Base-by-base conservation (phyloP, 192 early-diverging fungal species). In the Coemansia sp. region DNA sequence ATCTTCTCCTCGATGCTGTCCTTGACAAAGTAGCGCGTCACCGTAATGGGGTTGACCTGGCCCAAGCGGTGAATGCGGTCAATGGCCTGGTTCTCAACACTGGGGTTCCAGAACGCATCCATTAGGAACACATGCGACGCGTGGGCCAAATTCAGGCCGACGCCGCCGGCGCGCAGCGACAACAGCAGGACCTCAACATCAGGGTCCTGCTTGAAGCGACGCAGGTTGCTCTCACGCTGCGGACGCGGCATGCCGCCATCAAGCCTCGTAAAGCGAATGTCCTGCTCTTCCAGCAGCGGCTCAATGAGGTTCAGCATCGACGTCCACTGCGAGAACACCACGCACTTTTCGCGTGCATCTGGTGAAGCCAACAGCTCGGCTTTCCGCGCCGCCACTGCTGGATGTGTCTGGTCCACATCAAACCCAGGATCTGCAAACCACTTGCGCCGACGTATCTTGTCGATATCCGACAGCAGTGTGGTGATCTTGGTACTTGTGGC, bases 261-360 rank as follows among this genome's bases (percentile, higher is more conserved):
- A 35, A 95, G 78, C n/a, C 92, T 76, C 9, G 85, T 76, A 69
- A 83, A 93, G 6, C 62, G 39, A 15, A 94, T 84, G 2, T 82
- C 82, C 11, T 85, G 81, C 35, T 79, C 61, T 25, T 59, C 45
- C 15, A 93, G 71, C 17, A 84, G 79, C 1, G 68, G 67, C 57
- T 86, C 86, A n/a, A 91, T 79, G 4, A 95, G 54, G 59, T 92
- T 87, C 21, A 97, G 82, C 84, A 96, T 89, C 5, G 75, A 75
- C 1, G 94, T 96, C 82, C 92, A 98, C 71, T 98, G 96, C 17
- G 94, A 96, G 69, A 97, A 98, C 0, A 98, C 88, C 4, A 98
- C 91, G 19, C 86, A 88, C 69, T 96, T 95, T 21, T 81, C 88
- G 69, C 69, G 69, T 14, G 61, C 39, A 8, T 25, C 57, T n/a